Percentiles rank a stretch among this genome's conserved stretches.
Evolutionary conservation across 225 moss, liverwort and hornwort genomes (phyloP).

Genomic region (Marchantia paleacea): DNA sequence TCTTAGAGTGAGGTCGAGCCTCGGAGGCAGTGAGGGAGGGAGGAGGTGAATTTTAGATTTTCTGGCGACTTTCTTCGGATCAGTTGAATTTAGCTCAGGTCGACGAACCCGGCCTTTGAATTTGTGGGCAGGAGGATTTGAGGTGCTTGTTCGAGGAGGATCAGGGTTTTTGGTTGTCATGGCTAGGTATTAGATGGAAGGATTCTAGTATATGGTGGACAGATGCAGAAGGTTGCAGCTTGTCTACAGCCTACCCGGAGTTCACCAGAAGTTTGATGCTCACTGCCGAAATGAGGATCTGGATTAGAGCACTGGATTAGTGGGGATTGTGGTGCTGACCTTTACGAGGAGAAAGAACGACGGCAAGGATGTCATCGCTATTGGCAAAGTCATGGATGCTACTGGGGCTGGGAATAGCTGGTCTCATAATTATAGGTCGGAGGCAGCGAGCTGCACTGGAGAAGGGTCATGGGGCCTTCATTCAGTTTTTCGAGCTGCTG

Average conservation of each 20-base stretch:
- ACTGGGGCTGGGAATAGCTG: slow-evolving; percentile 88
- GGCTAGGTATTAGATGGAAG: not conserved
- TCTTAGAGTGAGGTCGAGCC: not conserved
- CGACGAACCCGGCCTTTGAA: not conserved
- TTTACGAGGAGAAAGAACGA: slow-evolving; percentile 45
- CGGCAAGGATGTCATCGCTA: slow-evolving; percentile 46
- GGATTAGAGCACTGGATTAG: slow-evolving; percentile 14
- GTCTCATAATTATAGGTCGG: slow-evolving; percentile 65
- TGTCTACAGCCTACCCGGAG: not conserved
- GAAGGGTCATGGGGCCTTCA: slow-evolving; percentile 88
- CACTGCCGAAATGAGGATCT: slow-evolving; percentile 27
- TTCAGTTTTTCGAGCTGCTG: slow-evolving; percentile 78
- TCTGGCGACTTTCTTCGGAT: not conserved
- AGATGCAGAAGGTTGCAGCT: not conserved
- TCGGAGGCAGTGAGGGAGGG: not conserved
- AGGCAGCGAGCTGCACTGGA: slow-evolving; percentile 45
- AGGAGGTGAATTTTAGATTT: not conserved
- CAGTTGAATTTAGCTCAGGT: not conserved
- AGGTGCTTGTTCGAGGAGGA: not conserved
- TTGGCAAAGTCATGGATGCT: slow-evolving; percentile 70
- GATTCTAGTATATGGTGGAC: not conserved
- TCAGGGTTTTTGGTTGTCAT: not conserved
- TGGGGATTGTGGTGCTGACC: slow-evolving; percentile 30
- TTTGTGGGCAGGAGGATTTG: not conserved
- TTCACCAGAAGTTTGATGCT: not conserved